Evolutionary conservation across 768 basidiomycete species (phyloP).

Genomic region (Suillus sp.): DNA sequence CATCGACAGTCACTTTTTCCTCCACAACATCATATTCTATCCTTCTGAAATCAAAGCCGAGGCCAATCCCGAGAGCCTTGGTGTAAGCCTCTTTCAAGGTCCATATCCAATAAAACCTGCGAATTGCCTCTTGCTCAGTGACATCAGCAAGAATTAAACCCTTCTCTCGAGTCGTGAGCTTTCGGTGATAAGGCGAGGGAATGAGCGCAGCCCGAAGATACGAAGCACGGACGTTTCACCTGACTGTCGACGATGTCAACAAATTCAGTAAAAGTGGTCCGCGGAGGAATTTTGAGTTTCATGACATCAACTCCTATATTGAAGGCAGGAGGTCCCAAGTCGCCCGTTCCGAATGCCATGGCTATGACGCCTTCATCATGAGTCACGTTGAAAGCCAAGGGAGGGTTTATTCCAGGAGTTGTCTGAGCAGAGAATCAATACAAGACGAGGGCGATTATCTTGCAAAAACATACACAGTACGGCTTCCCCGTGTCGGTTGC

Average conservation of each 20-base stretch:
- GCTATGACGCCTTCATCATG: constrained; percentile 77
- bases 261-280: constrained; percentile 60
- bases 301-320: constrained; percentile 79
- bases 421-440: constrained; percentile 38
- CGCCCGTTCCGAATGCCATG: constrained; percentile 54
- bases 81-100: constrained; percentile 92
- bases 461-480: constrained; percentile 58
- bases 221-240: constrained; percentile 38
- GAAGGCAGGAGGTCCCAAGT: constrained; percentile 57
- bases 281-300: constrained; percentile 66
- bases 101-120: constrained; percentile 81
- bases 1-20: constrained; percentile 62
- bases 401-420: constrained; percentile 46
- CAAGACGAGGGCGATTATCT: not conserved
- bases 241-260: constrained; percentile 65
- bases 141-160: constrained; percentile 37
- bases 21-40: constrained; percentile 66
- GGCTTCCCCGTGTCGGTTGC: constrained; percentile 72
- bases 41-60: constrained; percentile 80
- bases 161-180: constrained; percentile 47
- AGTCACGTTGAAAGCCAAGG: constrained; percentile 77
- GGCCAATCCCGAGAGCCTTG: constrained; percentile 81
- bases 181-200: constrained; percentile 8
- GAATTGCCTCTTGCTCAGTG: constrained; percentile 52
- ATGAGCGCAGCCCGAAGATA: constrained; percentile 14